phyloP scores from a whole-genome alignment of 768 basidiomycete species.

The Tylopilus sp. region DNA sequence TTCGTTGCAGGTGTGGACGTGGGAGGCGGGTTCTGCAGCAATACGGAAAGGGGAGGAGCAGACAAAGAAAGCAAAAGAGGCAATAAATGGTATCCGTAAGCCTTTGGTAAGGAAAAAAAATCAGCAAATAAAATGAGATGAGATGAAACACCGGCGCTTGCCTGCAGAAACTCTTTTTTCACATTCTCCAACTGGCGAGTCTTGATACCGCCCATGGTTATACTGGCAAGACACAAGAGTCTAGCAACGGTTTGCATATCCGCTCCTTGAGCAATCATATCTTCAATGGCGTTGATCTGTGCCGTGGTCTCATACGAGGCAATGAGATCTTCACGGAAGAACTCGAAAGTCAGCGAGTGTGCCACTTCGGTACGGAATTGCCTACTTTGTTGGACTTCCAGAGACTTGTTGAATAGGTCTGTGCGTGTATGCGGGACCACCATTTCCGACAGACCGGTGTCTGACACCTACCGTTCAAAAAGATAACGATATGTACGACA shows the following conservation, averaged over 20 bases:
- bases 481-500: not conserved
- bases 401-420: conserved; percentile 83
- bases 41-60: conserved; percentile 61
- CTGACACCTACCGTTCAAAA: conserved; percentile 38
- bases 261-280: conserved; percentile 82
- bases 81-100: conserved; percentile 73
- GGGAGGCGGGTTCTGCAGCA: conserved; percentile 68
- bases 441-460: conserved; percentile 92
- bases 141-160: conserved; percentile 15
- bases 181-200: conserved; percentile 79
- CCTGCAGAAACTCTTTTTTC: conserved; percentile 91
- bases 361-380: not conserved
- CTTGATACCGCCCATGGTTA: conserved; percentile 86
- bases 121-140: conserved; percentile 1
- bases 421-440: conserved; percentile 81
- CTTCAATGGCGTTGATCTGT: conserved; percentile 87
- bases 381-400: conserved; percentile 96
- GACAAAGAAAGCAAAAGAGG: conserved; percentile 65
- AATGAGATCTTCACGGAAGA: conserved; percentile 65
- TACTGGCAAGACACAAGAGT: conserved; percentile 80
- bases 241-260: conserved; percentile 78
- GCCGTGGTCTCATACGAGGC: conserved; percentile 82
- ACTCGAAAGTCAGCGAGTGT: conserved; percentile 7
- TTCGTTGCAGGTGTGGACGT: conserved; percentile 40
- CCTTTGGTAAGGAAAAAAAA: conserved; percentile 35